Percentiles rank a stretch among this genome's conserved stretches.
These are phyloP conservation scores for Xylariaceae sp. DNA, from an alignment of 2,329 filamentous ascomycete species.

Conservation along the genomic window DNA sequence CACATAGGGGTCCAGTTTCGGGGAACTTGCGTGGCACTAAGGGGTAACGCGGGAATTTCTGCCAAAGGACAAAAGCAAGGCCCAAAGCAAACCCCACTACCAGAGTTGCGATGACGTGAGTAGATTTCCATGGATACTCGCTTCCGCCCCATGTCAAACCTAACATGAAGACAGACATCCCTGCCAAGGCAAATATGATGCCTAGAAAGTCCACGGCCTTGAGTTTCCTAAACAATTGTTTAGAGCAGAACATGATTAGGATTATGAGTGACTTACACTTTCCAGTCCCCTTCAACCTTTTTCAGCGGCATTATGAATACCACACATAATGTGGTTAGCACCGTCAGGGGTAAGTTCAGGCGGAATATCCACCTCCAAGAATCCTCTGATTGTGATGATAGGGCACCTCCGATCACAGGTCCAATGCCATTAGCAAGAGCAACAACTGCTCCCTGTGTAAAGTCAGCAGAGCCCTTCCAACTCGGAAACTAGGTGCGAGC, in stretches of 20 bases:
- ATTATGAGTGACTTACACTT: conserved; percentile 35
- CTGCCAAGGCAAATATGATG: conserved; percentile 48
- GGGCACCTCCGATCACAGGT: conserved; percentile 55
- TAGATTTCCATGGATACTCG: conserved; percentile 58
- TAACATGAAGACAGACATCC: conserved; percentile 50
- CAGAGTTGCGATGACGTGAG: conserved; percentile 57
- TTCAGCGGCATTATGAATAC: conserved; percentile 61
- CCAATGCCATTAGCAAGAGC: conserved; percentile 58
- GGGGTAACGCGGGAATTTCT: conserved; percentile 52
- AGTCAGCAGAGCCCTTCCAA: background rate
- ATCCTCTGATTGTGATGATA: conserved; percentile 48
- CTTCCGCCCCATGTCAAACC: conserved; percentile 63
- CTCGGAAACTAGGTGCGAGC: background rate
- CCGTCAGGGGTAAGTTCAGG: conserved; percentile 56
- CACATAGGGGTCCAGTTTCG: conserved; percentile 5
- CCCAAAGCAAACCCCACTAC: conserved; percentile 51
- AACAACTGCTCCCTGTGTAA: conserved; percentile 48
- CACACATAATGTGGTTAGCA: conserved; percentile 49
- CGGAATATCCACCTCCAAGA: conserved; percentile 59
- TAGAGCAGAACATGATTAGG: background rate
- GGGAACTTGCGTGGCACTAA: conserved; percentile 46
- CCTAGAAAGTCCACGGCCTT: conserved; percentile 55
- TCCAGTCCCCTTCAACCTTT: conserved; percentile 56
- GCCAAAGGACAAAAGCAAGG: conserved; percentile 56
- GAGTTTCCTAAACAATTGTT: conserved; percentile 41